A percentile compares a stretch with the other conserved stretches of the same genome.
Evolutionary conservation across 1,284 basidiomycete species (phyloP).

Genomic region (Vanrija humicola): DNA sequence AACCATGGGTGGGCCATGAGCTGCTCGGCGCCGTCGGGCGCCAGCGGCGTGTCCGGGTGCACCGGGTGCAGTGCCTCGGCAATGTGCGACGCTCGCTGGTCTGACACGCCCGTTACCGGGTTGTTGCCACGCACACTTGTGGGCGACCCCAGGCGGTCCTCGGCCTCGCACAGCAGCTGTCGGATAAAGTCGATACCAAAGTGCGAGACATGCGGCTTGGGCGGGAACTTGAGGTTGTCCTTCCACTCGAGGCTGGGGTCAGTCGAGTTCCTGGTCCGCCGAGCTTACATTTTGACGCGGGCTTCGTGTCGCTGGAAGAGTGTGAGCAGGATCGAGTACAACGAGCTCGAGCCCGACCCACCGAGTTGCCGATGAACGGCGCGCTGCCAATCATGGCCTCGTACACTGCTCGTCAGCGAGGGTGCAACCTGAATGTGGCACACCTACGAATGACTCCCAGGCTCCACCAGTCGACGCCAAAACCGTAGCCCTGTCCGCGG

Average conservation of each 20-base stretch:
- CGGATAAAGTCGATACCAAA: conserved; percentile 84
- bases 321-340: conserved; percentile 1
- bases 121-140: not conserved
- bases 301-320: conserved; percentile 70
- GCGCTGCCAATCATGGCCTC: conserved; percentile 89
- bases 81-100: not conserved
- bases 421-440: not conserved
- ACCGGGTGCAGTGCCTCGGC: no score
- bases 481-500: conserved; percentile 76
- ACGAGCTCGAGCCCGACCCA: conserved; percentile 48
- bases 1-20: conserved; percentile 85
- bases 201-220: conserved; percentile 73
- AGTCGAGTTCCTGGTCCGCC: not conserved
- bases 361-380: conserved; percentile 80
- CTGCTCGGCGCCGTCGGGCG: conserved; percentile 71
- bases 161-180: conserved; percentile 84
- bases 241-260: conserved; percentile 71
- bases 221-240: conserved; percentile 78
- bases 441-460: conserved; percentile 76
- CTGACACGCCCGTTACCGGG: not conserved
- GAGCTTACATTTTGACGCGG: conserved; percentile 69
- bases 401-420: conserved; percentile 27
- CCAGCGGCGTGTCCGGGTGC: no score
- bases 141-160: conserved; percentile 66
- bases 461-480: conserved; percentile 97